Base-by-base conservation (phyloP, 2,329 filamentous ascomycete genomes). In the Tolypocladium sp. region DNA sequence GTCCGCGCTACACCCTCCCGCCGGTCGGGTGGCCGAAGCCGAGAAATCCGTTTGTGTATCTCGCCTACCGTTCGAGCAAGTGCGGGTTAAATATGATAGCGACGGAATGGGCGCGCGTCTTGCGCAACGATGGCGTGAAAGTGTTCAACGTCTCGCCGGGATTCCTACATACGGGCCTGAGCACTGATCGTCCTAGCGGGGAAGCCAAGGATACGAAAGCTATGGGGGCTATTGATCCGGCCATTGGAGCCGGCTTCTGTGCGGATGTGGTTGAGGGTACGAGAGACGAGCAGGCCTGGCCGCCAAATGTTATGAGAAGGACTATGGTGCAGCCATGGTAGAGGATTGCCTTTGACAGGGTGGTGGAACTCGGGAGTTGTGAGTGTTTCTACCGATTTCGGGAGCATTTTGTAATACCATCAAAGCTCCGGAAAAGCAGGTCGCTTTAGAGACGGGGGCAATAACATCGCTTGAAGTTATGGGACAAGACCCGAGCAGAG, bases 21-120 rank as follows among this genome's bases (percentile, higher is more conserved):
- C 44, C 44, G 10, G n/a, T 10, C 6, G 44, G 44, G 22, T 51
- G 44, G 44, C 44, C 44, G n/a, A 51, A 51, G 22, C 44, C 25
- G 12, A 12, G 44, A 22, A 25, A 22, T 27, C 44, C 42, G 42
- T 46, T 46, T 25, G 22, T 51, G 27, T 51, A 51, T 27, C 44
- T 51, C 4, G 25, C 44, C 27, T 61, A 59, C 17, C 42, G 60
- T 2, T 51, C 42, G 30, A 54, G 46, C 56, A 61, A 61, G 44
- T 58, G 58, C 3, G 60, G 58, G 1, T 38, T 60, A 27, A 61
- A 61, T 33, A 59, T 61, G 58, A 42, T 61, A 49, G 57, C 59
- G 60, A 25, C 49, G 17, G 58, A 59, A 12, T 61, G 60, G 60
- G 41, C 57, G 15, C 55, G 56, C 10, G 2, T 61, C 0, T 33